Percentiles rank a stretch among this genome's conserved stretches.
phyloP scores from a whole-genome alignment of 805 yeast genomes.

The Kuraishia borneana region DNA sequence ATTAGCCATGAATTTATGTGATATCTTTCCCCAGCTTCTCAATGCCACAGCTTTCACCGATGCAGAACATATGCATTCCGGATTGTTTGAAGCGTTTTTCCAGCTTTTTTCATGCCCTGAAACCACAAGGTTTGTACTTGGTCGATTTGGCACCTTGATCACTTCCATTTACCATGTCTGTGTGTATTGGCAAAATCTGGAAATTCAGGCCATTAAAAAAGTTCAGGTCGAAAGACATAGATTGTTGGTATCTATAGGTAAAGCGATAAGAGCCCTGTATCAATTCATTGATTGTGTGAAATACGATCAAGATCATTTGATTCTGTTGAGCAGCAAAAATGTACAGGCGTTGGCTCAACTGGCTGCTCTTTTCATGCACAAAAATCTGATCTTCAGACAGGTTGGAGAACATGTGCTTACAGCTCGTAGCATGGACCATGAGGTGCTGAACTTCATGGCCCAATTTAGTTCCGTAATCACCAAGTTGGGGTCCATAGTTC shows the following conservation, averaged over 20 bases:
- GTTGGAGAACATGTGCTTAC: conserved; percentile 11
- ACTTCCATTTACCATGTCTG: too few relatives aligned
- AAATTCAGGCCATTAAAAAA: too few relatives aligned
- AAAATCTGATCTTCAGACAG: background rate
- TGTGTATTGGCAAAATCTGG: too few relatives aligned
- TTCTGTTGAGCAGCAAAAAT: background rate
- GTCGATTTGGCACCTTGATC: too few relatives aligned
- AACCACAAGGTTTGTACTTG: conserved; percentile 9
- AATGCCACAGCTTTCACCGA: conserved; percentile 36
- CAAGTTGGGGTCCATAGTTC: too few relatives aligned
- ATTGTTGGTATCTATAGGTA: too few relatives aligned
- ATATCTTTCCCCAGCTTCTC: conserved; percentile 39
- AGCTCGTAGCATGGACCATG: too few relatives aligned
- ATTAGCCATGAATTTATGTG: conserved; percentile 42
- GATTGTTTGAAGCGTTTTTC: conserved; percentile 20
- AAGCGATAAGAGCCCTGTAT: background rate
- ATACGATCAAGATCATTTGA: background rate
- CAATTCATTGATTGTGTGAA: background rate
- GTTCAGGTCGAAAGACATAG: too few relatives aligned
- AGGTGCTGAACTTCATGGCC: too few relatives aligned
- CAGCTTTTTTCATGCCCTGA: conserved; percentile 34
- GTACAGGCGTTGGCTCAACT: background rate
- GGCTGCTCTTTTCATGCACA: background rate
- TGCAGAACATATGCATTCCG: conserved; percentile 34
- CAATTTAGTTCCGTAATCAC: too few relatives aligned